Evolutionary conservation across 2,329 filamentous ascomycete species (phyloP), one percentile per base, ranked within the genome.

Genomic region (Alternaria tenuissima): DNA sequence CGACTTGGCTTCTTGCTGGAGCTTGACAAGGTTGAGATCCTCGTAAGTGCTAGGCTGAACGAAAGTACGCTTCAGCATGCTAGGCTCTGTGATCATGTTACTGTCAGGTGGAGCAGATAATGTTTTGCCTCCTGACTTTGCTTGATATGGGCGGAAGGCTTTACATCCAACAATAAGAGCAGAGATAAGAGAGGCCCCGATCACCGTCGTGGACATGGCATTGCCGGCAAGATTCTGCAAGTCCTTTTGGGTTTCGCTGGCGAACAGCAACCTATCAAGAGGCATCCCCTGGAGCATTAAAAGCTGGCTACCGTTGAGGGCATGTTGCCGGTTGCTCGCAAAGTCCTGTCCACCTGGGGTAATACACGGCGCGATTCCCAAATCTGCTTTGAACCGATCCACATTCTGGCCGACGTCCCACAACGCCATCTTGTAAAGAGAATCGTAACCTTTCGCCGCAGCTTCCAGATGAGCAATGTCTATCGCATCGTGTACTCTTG

Each of bases 171-270:
- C 38, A 5, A 88, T 83, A 1, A 94, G 74, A 0, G 87, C 84
- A 1, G 87, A 81, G 2, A 92, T 68, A 1, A 91, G 83, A 0
- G 86, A 85, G 2, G 85, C 82, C 3, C 88, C 89, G 9, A 93
- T 87, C 1, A 93, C 89, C 0, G 91, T 90, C 0, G 87, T 87
- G 1, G 86, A 88, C 91, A 94, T 94, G 0, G 91, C 91, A 73
- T 95, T 94, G 0, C 91, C 91, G 2, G 90, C 90, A 2, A 94
- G 79, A 64, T 93, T 87, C 63, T 89, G 87, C 3, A 92, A 80
- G 18, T 93, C 76, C 1, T 72, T 62, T 30, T 79, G 51, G 0
- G 83, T 85, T 67, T 94, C 88, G 8, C 84, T 84, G 0, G 86
- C 88, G n/a, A 93, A 82, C 0, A 87, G 79, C 11, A 94, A 79